Evolutionary conservation across 2,329 filamentous ascomycete genomes (phyloP).

Genomic region (Nakataea oryzae): DNA sequence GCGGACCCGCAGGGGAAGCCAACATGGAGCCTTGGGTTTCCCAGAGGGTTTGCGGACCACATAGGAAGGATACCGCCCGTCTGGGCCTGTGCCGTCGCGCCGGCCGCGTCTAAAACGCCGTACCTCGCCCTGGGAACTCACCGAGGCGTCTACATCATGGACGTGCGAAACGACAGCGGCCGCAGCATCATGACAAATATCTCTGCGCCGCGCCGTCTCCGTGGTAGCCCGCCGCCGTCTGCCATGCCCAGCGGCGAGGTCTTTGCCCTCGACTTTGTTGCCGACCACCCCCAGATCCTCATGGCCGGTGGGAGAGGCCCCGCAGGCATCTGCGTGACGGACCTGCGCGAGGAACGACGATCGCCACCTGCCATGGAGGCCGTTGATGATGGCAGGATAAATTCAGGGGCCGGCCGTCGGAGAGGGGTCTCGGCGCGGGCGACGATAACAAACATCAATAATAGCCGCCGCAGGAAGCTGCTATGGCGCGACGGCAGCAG

Average conservation of each 20-base stretch:
- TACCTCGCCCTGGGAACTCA: neutral
- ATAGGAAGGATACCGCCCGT: neutral
- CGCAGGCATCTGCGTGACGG: constrained; percentile 32
- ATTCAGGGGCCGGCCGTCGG: neutral
- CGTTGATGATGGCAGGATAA: neutral
- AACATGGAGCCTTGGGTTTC: too few relatives aligned
- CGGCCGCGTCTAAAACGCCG: neutral
- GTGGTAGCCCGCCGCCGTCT: neutral
- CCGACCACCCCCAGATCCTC: constrained; percentile 30
- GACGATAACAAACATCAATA: neutral
- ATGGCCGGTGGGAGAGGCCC: constrained; percentile 37
- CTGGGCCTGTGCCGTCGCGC: neutral
- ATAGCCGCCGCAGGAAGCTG: neutral
- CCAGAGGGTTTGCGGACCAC: neutral
- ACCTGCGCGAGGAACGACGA: constrained; percentile 23
- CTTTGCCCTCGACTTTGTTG: constrained; percentile 38
- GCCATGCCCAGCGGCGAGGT: constrained; percentile 22
- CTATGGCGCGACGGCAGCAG: neutral
- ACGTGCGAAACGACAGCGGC: neutral
- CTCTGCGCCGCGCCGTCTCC: neutral
- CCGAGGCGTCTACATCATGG: neutral
- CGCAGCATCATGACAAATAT: neutral
- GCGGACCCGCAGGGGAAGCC: neutral
- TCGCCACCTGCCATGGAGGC: neutral
- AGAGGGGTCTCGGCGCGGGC: neutral